Conservation (phyloP, 2,329 filamentous ascomycete genomes). For the Cercospora sp. region DNA sequence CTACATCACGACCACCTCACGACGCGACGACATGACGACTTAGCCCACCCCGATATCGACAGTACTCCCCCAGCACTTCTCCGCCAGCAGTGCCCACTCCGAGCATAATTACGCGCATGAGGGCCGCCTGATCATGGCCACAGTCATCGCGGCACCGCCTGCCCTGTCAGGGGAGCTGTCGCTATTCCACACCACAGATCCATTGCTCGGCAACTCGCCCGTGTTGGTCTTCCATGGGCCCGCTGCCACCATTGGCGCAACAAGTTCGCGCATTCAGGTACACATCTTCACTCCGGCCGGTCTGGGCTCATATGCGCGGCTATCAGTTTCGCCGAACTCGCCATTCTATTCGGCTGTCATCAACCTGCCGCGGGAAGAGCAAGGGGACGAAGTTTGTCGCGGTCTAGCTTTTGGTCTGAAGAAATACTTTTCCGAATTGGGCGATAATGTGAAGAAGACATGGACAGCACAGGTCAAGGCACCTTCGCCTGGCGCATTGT, state of each 20-base stretch:
- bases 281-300: constrained; percentile 90
- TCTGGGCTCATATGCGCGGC: constrained; percentile 82
- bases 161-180: constrained; percentile 77
- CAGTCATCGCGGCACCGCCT: constrained; percentile 73
- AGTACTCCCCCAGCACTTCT: not conserved
- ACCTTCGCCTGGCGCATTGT: constrained; percentile 64
- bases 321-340: constrained; percentile 91
- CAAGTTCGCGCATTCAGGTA: constrained; percentile 91
- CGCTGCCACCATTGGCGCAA: constrained; percentile 72
- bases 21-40: constrained; percentile 18
- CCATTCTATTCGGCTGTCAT: constrained; percentile 88
- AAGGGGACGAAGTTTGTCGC: constrained; percentile 90
- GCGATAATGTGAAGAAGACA: constrained; percentile 70
- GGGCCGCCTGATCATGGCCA: constrained; percentile 64
- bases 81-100: not conserved
- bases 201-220: constrained; percentile 75
- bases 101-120: not conserved
- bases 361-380: constrained; percentile 86
- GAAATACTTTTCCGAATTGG: constrained; percentile 91
- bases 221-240: constrained; percentile 90
- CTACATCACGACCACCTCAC: constrained; percentile 16
- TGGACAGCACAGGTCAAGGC: constrained; percentile 59
- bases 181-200: constrained; percentile 87
- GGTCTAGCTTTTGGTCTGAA: constrained; percentile 87
- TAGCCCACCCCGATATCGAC: constrained; percentile 12